Evolutionary conservation across 768 basidiomycete genomes (phyloP), one percentile per base, ranked within the genome.

Genomic region (Suillus bovinus): DNA sequence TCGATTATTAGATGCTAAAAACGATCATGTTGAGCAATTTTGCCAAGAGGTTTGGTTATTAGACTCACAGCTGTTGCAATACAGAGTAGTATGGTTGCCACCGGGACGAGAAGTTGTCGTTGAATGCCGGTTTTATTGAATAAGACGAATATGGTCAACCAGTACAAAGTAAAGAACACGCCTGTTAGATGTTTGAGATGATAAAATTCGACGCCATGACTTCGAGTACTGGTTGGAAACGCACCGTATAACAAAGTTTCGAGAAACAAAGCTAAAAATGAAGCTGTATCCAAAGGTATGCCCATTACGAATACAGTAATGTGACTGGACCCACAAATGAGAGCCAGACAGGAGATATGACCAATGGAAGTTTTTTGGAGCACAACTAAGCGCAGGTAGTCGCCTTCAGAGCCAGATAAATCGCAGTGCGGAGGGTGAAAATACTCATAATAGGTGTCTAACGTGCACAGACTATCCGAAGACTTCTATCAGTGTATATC

Each of bases 1-100:
- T 50, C 27, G 49, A 50, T 50, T 9, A 50, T 50, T 29, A 50
- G 27, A 29, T 50, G 49, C 49, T 50, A 29, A n/a, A n/a, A n/a
- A 49, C 17, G 5, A 50, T 10, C 9, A 5, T 50, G 27, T 50
- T 27, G 17, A 27, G 17, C 17, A 20, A 29, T 29, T 50, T 27
- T 50, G 0, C 49, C 9, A 20, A 5, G 4, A 27, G 17, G 16
- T 29, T n/a, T n/a, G n/a, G 27, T 29, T 2, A 50, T 20, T 1
- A 17, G 27, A 50, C 49, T 29, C 17, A 50, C 49, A 1, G 17
- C 27, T 9, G 49, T 50, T 50, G 49, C 49, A 50, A 50, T 50
- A 17, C 49, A 50, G 27, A 50, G 49, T 2, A 50, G 27, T 27
- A 50, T 29, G 9, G 49, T 50, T 50, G 27, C 49, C 10, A 50